Base-by-base conservation (phyloP, 2,329 filamentous ascomycete genomes). In the Dothistroma septosporum region DNA sequence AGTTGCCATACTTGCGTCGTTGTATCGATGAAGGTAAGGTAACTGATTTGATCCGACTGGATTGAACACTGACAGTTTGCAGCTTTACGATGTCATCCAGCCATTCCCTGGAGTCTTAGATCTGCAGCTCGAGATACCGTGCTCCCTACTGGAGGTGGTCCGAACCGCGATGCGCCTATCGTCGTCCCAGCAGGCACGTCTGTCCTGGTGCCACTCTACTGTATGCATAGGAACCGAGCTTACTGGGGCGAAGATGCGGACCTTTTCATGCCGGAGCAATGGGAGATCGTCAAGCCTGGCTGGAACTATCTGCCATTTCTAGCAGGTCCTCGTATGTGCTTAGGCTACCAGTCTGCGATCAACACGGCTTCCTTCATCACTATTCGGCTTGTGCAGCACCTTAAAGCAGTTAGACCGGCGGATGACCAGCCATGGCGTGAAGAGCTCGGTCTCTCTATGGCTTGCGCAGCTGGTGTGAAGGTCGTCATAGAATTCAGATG, bases 211-310 rank as follows among this genome's bases (percentile, higher is more conserved):
- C 22, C 22, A 12, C 31, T 53, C 8, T 28, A 32, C 31, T 75
- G 84, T 6, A 89, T 92, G 87, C 90, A 93, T 70, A 85, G 89
- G 1, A 84, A 88, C n/a, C 72, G 70, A 37, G 79, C 82, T 31
- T 68, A 78, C 53, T 82, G 74, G 71, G 79, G 79, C 2, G 52
- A 66, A 0, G 79, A 82, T 53, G 78, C 77, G 0, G 72, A 78
- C 0, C 69, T 71, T 8, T 76, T 74, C 64, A 58, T 61, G 11
- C 69, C 73, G 16, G 75, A 76, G 60, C 66, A 75, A 11, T 76
- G 74, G 73, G 79, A 79, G 2, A 70, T 8, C 14, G 37, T 61
- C 67, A 73, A 24, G 63, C 66, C 54, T 47, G 24, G 28, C 10
- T 48, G 44, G 66, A 57, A 63, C n/a, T 56, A 47, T 31, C 16